Evolutionary conservation across 2,329 filamentous ascomycete species (phyloP), one percentile per base, ranked within the genome.

Genomic region (Pseudopithomyces maydicus): DNA sequence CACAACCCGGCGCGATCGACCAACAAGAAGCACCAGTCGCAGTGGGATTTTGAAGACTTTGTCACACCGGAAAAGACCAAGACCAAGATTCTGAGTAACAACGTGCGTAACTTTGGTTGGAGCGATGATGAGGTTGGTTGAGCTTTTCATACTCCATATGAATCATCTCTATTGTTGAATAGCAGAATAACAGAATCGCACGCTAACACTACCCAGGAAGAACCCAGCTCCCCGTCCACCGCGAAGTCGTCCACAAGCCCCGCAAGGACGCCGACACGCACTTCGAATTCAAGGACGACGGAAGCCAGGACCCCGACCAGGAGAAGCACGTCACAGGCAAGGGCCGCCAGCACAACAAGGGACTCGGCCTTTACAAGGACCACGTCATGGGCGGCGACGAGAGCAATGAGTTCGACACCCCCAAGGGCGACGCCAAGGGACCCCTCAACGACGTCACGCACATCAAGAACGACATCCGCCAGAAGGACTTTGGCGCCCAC

Each of bases 41-140:
- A 91, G 60, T 97, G 94, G 92, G 87, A 87, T 47, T 98, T 98
- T 75, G 86, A 91, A 59, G 92, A 97, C 77, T 96, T 96, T 68
- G 80, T 81, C 15, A 97, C 93, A 0, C 94, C 94, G 0, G 84
- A 89, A 63, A 97, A 96, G 81, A 81, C 85, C 46, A 82, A 84
- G 4, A 79, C 82, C 44, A 90, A 89, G 74, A 74, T 84, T 52
- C 84, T 88, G 57, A 80, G 83, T 38, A 86, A 92, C 70, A 88
- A 95, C 59, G 84, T 88, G 58, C 89, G 90, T 54, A 89, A 95
- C 74, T 87, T 88, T 72, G 84, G 82, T 58, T 96, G 91, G 86
- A 89, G 88, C 65, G 87, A 89, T 46, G 88, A 92, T 58, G 85
- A 89, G 72, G 79, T 79, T 55, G 62, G 74, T 74, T 45, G 48